A percentile compares a stretch with the other conserved stretches of the same genome.
These are phyloP conservation scores for Soucietia sequanensis DNA, from an alignment of 805 yeast genomes.

Conservation along the genomic window DNA sequence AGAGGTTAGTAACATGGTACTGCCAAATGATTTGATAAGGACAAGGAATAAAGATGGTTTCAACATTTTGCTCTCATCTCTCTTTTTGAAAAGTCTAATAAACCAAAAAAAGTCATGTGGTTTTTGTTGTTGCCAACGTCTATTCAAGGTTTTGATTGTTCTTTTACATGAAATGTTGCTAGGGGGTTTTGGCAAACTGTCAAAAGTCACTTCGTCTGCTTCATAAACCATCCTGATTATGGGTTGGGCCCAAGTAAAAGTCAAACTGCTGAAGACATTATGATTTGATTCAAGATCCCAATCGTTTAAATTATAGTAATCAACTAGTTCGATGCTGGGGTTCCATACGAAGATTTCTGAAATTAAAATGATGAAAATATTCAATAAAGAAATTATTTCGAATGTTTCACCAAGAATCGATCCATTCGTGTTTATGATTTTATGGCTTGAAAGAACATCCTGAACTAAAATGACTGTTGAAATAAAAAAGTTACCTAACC, in stretches of 20 bases:
- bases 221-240: conserved; percentile 21
- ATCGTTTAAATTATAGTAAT: conserved; percentile 21
- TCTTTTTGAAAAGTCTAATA: too few species aligned
- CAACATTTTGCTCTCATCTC: conserved; percentile 26
- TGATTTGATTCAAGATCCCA: conserved; percentile 22
- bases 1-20: neutral
- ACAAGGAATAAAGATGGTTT: conserved; percentile 21
- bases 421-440: conserved; percentile 8
- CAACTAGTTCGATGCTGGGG: conserved; percentile 19
- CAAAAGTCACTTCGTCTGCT: conserved; percentile 21
- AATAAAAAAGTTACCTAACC: conserved; percentile 15
- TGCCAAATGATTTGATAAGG: conserved; percentile 15
- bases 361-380: conserved; percentile 11
- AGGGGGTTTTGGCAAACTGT: conserved; percentile 78
- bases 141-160: conserved; percentile 10
- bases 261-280: conserved; percentile 19
- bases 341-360: conserved; percentile 18
- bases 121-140: conserved; percentile 19
- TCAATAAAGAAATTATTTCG: conserved; percentile 11
- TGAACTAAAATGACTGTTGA: conserved; percentile 8
- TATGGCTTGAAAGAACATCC: conserved; percentile 19
- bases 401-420: conserved; percentile 2
- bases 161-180: neutral
- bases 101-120: too few species aligned
- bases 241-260: conserved; percentile 29